Percentiles rank a stretch among this genome's conserved stretches.
phyloP scores from a whole-genome alignment of 1,139 yeast species.

The Kodamaea derodonti region DNA sequence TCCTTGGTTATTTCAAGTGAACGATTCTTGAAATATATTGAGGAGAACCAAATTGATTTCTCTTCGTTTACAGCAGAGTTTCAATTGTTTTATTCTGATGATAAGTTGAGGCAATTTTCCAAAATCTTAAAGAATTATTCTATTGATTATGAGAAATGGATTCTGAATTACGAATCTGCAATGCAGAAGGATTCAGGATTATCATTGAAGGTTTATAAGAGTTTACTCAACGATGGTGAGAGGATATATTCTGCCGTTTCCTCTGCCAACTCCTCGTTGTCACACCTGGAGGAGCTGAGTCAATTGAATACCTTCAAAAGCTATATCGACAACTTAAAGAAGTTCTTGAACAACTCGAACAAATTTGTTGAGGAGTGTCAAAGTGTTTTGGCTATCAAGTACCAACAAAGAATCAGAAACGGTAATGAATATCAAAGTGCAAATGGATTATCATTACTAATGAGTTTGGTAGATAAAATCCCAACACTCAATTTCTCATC shows the following conservation, averaged over 20 bases:
- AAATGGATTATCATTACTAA: conserved; percentile 20
- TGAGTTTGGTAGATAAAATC: conserved; percentile 42
- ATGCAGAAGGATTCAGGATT: conserved; percentile 44
- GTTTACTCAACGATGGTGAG: conserved; percentile 54
- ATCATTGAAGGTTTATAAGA: conserved; percentile 41
- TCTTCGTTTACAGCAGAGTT: conserved; percentile 34
- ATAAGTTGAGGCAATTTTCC: conserved; percentile 37
- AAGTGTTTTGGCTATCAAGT: conserved; percentile 44
- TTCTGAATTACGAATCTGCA: conserved; percentile 36
- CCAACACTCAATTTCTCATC: conserved; percentile 49
- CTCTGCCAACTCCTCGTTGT: conserved; percentile 12
- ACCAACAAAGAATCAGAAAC: conserved; percentile 46
- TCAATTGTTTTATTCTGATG: conserved; percentile 50
- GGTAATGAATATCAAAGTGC: conserved; percentile 14
- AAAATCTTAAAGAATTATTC: conserved; percentile 35
- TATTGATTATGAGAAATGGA: conserved; percentile 52
- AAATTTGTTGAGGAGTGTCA: conserved; percentile 58
- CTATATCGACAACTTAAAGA: conserved; percentile 33
- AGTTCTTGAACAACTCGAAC: conserved; percentile 43
- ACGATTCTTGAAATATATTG: conserved; percentile 33
- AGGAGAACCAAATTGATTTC: conserved; percentile 12
- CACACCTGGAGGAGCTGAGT: conserved; percentile 11
- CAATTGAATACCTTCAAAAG: conserved; percentile 15
- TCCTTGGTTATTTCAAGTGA: conserved; percentile 41
- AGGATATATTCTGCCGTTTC: conserved; percentile 37